Evolutionary conservation across 768 basidiomycete species (phyloP), one percentile per base, ranked within the genome.

Genomic region (Rhizopogon roseolus): DNA sequence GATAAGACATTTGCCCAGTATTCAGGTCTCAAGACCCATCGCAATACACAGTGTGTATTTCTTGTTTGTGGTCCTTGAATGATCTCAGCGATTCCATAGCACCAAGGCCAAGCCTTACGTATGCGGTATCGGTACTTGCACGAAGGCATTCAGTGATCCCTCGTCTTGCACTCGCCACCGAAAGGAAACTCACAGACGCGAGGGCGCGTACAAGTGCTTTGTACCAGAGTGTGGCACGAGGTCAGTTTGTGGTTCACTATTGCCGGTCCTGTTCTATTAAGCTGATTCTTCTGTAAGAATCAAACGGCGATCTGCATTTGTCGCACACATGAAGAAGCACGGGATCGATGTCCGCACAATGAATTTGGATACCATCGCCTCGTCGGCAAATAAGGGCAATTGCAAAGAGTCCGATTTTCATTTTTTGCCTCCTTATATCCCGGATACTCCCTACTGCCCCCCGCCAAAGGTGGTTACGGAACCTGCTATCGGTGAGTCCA

Each of bases 81-180:
- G 8, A 34, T 53, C 27, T 48, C 69, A 17, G 68, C 4, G 10
- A 29, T 39, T 28, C 39, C 48, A 41, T 51, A 86, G 85, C 53
- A 77, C 81, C 13, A 71, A 70, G 41, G 66, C 53, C 9, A 82
- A 80, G 64, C 86, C 85, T 1, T 77, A 73, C 59, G 50, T 49
- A 5, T 90, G 88, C 59, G 72, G 70, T 13, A 69, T 76, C 41
- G 60, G 66, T 8, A 66, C 63, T 19, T 88, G 86, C 60, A 53
- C 50, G 9, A 71, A 77, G 29, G 65, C 71, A 13, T 89, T 89
- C 58, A 81, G 81, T 13, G 87, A 89, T 60, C 86, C 85, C 10
- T 88, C 87, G 0, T 88, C 87, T 42, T 72, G 82, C 57, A 71
- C 79, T 29, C 82, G 87, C 8, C 87, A 89, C 60, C 73, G 76